Conservation (phyloP, 441 rosid species). For the Euphorbia celastroides region DNA sequence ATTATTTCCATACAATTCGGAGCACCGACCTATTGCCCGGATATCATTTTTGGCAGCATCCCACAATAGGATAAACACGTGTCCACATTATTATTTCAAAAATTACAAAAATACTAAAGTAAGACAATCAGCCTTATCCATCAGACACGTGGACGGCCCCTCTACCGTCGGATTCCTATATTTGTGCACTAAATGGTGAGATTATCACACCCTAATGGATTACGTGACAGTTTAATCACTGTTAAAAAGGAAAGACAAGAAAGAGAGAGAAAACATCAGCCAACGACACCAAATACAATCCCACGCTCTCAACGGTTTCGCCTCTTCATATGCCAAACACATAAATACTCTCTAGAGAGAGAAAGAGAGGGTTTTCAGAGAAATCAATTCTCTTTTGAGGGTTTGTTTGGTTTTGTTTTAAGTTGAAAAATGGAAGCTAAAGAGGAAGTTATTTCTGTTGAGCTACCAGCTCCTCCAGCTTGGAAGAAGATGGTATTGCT, state of each 20-base stretch:
- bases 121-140: neutral
- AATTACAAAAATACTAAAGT: no score
- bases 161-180: neutral
- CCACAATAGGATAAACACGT: slow-evolving; percentile 18
- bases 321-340: slow-evolving; percentile 17
- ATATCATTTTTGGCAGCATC: neutral
- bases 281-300: slow-evolving; percentile 17
- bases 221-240: slow-evolving; percentile 17
- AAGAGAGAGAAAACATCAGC: slow-evolving; percentile 14
- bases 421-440: slow-evolving; percentile 44
- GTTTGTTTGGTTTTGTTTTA: slow-evolving; percentile 15
- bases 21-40: neutral
- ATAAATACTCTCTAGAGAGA: slow-evolving; percentile 1
- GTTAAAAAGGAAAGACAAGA: neutral
- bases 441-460: slow-evolving; percentile 77
- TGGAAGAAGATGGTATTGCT: slow-evolving; percentile 86
- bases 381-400: neutral
- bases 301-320: slow-evolving; percentile 31
- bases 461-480: slow-evolving; percentile 85
- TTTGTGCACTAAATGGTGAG: neutral
- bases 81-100: no score
- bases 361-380: neutral
- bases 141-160: neutral
- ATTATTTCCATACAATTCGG: slow-evolving; percentile 7
- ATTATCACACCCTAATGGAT: slow-evolving; percentile 12